Evolutionary conservation across 371 early-diverging fungal genomes (phyloP), one percentile per base, ranked within the genome.

Genomic region (Zychaea mexicana): DNA sequence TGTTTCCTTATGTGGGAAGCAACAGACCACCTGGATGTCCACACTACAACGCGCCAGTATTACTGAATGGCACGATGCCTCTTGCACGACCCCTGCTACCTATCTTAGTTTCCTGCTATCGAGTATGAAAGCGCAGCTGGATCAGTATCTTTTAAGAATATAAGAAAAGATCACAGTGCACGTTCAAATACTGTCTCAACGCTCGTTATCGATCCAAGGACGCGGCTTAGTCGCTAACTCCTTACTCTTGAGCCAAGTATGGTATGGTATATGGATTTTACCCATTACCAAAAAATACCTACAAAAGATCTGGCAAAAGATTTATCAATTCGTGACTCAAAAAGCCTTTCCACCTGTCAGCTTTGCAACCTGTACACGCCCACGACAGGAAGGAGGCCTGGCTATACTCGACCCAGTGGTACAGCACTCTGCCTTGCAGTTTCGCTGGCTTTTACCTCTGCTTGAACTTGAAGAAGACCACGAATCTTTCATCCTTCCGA

Each of bases 331-430:
- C 39, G 24, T 57, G n/a, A 26, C 3, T 17, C 38, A 47, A 12
- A 57, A 22, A 24, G 19, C 57, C 21, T 36, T 57, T 17, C 57
- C 57, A 36, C 15, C 32, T 5, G 36, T 57, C 32, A 57, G 57
- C 22, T 57, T 57, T 24, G 57, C 32, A n/a, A 38, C 38, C 2
- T 57, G 57, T 27, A 38, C 57, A 3, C 36, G 57, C 3, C 38
- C 38, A 12, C 13, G 17, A 5, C 7, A 27, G 13, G 39, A 57
- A 57, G 57, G 57, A 22, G 57, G 57, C 1, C 39, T 38, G 9
- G 57, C 22, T 0, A 22, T 39, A 0, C 39, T 57, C 2, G 38
- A 39, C 32, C 38, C 57, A 1, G 13, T 24, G 7, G 17, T 10
- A 13, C 54, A 54, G 21, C 27, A 26, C 10, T 13, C 15, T 12